These are phyloP conservation scores for Colletotrichum orchidophilum DNA, from an alignment of 2,329 filamentous ascomycete genomes.

Conservation along the genomic window DNA sequence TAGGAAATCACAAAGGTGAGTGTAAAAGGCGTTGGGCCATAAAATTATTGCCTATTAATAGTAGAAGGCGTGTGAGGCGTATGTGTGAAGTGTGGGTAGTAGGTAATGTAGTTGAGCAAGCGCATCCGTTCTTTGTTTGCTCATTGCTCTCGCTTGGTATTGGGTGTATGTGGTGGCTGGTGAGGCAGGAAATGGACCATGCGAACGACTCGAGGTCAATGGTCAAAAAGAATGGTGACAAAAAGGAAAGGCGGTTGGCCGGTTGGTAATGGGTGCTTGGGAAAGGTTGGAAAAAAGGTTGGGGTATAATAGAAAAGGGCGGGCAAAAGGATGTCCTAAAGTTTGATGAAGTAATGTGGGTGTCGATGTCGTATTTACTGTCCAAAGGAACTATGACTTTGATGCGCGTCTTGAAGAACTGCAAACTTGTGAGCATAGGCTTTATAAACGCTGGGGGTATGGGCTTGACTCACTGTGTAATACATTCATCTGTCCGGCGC, in stretches of 20 bases:
- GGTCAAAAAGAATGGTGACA: slow-evolving; percentile 28
- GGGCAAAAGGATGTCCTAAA: background rate
- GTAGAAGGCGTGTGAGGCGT: background rate
- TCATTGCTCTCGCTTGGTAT: background rate
- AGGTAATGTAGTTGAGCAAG: background rate
- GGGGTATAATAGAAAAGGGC: slow-evolving; percentile 29
- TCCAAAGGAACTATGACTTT: slow-evolving; percentile 44
- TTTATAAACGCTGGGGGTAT: background rate
- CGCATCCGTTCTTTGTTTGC: background rate
- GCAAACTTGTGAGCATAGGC: slow-evolving; percentile 38
- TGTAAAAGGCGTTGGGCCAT: slow-evolving; percentile 17
- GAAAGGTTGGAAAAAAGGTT: background rate
- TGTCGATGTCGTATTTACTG: slow-evolving; percentile 37
- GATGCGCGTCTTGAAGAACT: slow-evolving; percentile 56
- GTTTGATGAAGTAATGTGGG: background rate
- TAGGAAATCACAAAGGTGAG: background rate
- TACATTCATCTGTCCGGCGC: slow-evolving; percentile 64
- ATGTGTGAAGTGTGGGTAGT: background rate
- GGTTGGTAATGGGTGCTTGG: background rate
- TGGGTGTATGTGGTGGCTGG: background rate
- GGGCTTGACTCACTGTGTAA: slow-evolving; percentile 58
- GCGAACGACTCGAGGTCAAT: background rate
- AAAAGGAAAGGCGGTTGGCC: slow-evolving; percentile 25
- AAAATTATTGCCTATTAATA: slow-evolving; percentile 22
- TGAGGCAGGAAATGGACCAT: slow-evolving; percentile 6